Base-by-base conservation (phyloP, 148 eudicot genomes). In the Fagopyrum tataricum region DNA sequence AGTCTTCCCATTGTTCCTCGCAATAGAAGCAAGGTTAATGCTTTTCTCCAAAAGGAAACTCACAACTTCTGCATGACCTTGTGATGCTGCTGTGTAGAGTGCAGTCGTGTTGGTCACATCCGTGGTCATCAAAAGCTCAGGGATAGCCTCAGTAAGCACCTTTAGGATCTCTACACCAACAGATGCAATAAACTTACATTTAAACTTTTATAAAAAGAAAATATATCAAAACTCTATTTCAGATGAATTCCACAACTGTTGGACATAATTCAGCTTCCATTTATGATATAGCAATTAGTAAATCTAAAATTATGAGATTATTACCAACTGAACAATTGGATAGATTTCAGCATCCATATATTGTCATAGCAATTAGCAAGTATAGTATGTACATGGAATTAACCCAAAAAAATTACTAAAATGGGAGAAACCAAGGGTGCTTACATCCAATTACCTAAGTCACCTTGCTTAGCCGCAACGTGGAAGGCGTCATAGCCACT, bases 401-500 rank as follows among this genome's bases (percentile, higher is more conserved):
- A 42, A 69, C 52, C 1, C 37, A 31, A 31, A n/a, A 68, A 41
- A 15, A 31, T 26, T 43, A 44, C 31, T 69, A 49, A 69, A 9
- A 8, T 40, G 5, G 48, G 72, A 20, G 51, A 70, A 42, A 70
- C 52, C 37, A 21, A 70, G 52, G 9, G 52, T 20, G 37, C 51
- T 70, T 44, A 70, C 52, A 44, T 44, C 39, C 39, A 44, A 76
- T 78, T 56, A 87, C 90, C 87, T 55, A 87, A 72, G 70, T 87
- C 70, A 41, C 90, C 87, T 67, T 82, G 84, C 78, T 82, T 87
- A 72, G 87, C 84, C 59, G 87, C 87, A 74, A 87, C 72, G 71
- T 82, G 90, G 75, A 86, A 82, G 47, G 90, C 87, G 82, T 86
- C 87, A 71, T n/a, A 80, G 7, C 87, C 87, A 81, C 81, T 87